These are phyloP conservation scores for Diaporthe amygdali DNA, from an alignment of 2,329 filamentous ascomycete species.

Conservation along the genomic window DNA sequence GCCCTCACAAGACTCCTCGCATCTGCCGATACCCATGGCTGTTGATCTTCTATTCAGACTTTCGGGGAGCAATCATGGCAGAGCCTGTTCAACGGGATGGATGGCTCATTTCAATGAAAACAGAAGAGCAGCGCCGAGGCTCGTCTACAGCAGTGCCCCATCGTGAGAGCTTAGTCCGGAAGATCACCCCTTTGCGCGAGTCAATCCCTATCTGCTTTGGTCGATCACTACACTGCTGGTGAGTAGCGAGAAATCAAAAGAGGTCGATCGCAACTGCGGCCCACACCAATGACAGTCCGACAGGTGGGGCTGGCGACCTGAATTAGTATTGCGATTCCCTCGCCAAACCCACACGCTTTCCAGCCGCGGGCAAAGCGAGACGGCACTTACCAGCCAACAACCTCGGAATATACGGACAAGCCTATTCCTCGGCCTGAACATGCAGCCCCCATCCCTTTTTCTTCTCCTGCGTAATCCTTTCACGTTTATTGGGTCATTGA, in stretches of 20 bases:
- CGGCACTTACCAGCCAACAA: neutral
- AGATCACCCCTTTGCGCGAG: neutral
- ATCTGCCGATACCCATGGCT: neutral
- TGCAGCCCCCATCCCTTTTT: neutral
- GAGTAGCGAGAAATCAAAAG: neutral
- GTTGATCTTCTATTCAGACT: neutral
- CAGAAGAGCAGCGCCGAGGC: neutral
- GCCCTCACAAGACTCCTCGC: neutral
- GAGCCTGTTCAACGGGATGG: neutral
- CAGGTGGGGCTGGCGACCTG: neutral
- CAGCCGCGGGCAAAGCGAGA: neutral
- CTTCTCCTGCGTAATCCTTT: neutral
- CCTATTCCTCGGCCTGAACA: neutral
- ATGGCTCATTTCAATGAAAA: neutral
- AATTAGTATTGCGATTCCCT: conserved; percentile 1
- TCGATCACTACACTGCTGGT: neutral
- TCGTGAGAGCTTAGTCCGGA: neutral
- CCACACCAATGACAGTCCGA: neutral
- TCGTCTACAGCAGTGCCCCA: neutral
- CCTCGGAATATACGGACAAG: neutral
- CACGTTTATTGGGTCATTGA: neutral
- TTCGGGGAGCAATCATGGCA: neutral
- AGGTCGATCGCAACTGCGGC: neutral
- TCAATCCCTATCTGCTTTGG: neutral
- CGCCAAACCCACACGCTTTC: neutral